Percentiles rank a stretch among this genome's conserved stretches.
phyloP scores from a whole-genome alignment of 352 stramenopile genomes.

The Pythium utonaiense region DNA sequence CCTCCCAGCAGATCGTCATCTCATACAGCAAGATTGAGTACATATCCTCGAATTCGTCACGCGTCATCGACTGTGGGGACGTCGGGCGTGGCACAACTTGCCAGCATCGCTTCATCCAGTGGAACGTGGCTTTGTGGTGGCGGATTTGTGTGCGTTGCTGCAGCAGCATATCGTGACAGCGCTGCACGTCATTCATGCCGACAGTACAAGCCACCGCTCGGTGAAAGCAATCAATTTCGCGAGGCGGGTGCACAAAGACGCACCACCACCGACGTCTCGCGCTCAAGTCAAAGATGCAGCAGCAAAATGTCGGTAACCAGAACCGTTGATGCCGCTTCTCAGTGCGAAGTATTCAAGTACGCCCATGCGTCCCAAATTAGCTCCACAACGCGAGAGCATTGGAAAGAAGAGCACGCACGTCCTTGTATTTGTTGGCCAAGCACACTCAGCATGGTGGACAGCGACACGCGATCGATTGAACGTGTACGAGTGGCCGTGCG shows the following conservation, averaged over 20 bases:
- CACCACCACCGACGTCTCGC: too few relatives aligned
- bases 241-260: background rate
- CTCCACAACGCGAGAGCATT: background rate
- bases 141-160: conserved; percentile 46
- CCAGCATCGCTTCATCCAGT: conserved; percentile 48
- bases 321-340: too few relatives aligned
- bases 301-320: too few relatives aligned
- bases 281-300: background rate
- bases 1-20: conserved; percentile 62
- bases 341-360: too few relatives aligned
- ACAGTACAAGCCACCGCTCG: background rate
- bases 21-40: conserved; percentile 56
- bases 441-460: conserved; percentile 10
- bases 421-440: too few relatives aligned
- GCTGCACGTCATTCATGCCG: conserved; percentile 36
- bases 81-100: conserved; percentile 18
- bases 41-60: conserved; percentile 40
- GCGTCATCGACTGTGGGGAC: conserved; percentile 20
- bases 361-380: background rate
- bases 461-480: conserved; percentile 26
- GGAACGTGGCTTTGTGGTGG: conserved; percentile 30
- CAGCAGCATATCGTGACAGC: conserved; percentile 38
- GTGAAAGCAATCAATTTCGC: background rate
- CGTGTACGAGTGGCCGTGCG: conserved; percentile 76
- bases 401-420: too few relatives aligned